phyloP scores from a whole-genome alignment of 768 basidiomycete species.

The Dioszegia aurantiaca region DNA sequence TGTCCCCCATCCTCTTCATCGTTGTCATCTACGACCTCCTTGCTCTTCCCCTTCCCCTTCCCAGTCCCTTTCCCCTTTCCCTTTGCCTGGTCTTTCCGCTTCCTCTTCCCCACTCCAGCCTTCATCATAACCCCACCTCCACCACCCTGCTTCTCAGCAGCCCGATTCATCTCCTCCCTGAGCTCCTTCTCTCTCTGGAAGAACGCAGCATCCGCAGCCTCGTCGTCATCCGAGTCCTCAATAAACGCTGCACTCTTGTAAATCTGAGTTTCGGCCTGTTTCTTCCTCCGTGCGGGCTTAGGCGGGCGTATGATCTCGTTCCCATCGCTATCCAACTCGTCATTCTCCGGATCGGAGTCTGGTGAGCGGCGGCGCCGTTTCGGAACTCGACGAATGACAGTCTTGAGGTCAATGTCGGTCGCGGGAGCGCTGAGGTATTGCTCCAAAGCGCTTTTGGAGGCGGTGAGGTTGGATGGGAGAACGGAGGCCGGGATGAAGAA shows the following conservation, averaged over 20 bases:
- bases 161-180: slow-evolving; percentile 35
- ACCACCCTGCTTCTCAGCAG: slow-evolving; percentile 31
- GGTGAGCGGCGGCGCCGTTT: slow-evolving; percentile 54
- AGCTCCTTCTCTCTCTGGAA: slow-evolving; percentile 63
- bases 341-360: slow-evolving; percentile 10
- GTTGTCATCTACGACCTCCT: slow-evolving; percentile 13
- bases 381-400: slow-evolving; percentile 66
- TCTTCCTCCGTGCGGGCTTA: slow-evolving; percentile 49
- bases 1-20: slow-evolving; percentile 29
- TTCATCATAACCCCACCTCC: slow-evolving; percentile 20
- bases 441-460: slow-evolving; percentile 70
- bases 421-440: slow-evolving; percentile 80
- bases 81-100: slow-evolving; percentile 18
- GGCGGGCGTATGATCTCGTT: slow-evolving; percentile 1
- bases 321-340: slow-evolving; percentile 29
- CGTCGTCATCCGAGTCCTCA: slow-evolving; percentile 85
- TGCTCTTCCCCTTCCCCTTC: slow-evolving; percentile 12
- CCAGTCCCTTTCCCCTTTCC: slow-evolving; percentile 17
- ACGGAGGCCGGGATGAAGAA: slow-evolving; percentile 81
- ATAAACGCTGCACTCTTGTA: slow-evolving; percentile 91
- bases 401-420: slow-evolving; percentile 65
- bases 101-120: slow-evolving; percentile 21
- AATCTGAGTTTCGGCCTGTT: slow-evolving; percentile 65
- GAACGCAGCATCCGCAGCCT: slow-evolving; percentile 63
- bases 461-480: slow-evolving; percentile 65